Base-by-base conservation (phyloP, 495 filamentous ascomycete species). In the Darksidea phi region DNA sequence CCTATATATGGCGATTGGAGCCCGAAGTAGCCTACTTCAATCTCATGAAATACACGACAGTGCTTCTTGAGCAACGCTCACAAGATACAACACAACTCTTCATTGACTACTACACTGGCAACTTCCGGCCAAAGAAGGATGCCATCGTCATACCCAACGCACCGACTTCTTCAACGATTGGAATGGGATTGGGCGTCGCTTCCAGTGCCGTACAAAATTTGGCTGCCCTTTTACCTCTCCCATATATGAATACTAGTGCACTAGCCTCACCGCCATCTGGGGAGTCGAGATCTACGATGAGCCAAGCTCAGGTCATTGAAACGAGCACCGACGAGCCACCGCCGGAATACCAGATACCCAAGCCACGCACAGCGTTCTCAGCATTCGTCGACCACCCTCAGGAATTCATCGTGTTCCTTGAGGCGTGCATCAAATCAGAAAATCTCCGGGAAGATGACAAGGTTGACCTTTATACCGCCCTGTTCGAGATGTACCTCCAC, bases 401-500 rank as follows among this genome's bases (percentile, higher is more conserved):
- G 54, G 84, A 96, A 64, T 97, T 98, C 69, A 89, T 96, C 51
- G 76, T 83, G 11, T 98, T 98, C 69, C 77, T 98, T 0, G 94
- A 98, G 76, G 88, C 88, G 21, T 92, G 86, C 52, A 82, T 88
- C 6, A 80, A 84, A 58, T 82, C 87, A 61, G 80, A 86, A 6
- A 74, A 83, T 21, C 73, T 94, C 4, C 84, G 82, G 23, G 77
- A 89, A 49, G 77, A 81, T 50, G 88, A 96, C 64, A 88, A 85
- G 66, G 79, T 83, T 6, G 95, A 97, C 72, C 83, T 98, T 41
- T 93, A 93, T 73, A 97, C 94, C 1, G 96, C 94, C 0, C 74
- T 98, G 26, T 97, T 98, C 71, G 94, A 98, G 70, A 96, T 97
- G 85, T 98, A 97, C 71, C 79, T 98, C 20, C 88, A 96, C 66